These are phyloP conservation scores for Calonectria multiphialidica DNA, from an alignment of 2,329 filamentous ascomycete genomes.

Conservation along the genomic window DNA sequence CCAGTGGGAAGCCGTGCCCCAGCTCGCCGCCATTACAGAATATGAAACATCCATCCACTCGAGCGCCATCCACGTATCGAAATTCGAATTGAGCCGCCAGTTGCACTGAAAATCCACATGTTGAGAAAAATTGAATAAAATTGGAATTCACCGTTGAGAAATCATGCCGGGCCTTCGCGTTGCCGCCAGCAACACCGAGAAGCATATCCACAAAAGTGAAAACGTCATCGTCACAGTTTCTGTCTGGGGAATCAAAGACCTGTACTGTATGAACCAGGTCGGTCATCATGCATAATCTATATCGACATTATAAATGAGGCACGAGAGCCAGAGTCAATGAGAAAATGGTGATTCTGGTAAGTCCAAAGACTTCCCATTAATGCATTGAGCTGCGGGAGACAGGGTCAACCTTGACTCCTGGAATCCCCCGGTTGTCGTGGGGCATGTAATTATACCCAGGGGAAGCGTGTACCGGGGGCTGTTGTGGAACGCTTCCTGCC, in stretches of 20 bases:
- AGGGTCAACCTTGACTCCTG: slow-evolving; percentile 47
- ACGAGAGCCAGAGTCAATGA: slow-evolving; percentile 19
- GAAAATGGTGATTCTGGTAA: slow-evolving; percentile 9
- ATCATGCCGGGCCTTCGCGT: slow-evolving; percentile 23
- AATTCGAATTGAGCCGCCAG: slow-evolving; percentile 16
- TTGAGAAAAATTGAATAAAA: slow-evolving; percentile 24
- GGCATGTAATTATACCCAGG: slow-evolving; percentile 51
- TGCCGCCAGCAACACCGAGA: slow-evolving; percentile 12
- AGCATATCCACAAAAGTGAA: slow-evolving; percentile 21
- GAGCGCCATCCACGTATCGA: neutral
- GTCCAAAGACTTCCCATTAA: slow-evolving; percentile 20
- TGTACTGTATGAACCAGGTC: slow-evolving; percentile 48
- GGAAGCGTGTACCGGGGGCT: slow-evolving; percentile 42
- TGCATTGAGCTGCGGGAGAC: slow-evolving; percentile 45
- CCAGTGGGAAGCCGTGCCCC: neutral
- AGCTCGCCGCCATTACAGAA: neutral
- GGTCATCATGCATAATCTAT: slow-evolving; percentile 37
- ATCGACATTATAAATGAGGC: slow-evolving; percentile 29
- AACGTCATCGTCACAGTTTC: slow-evolving; percentile 21
- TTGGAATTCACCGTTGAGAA: slow-evolving; percentile 25
- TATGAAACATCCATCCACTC: slow-evolving; percentile 8
- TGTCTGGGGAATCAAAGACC: slow-evolving; percentile 32
- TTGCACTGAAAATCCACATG: slow-evolving; percentile 20
- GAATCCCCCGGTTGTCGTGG: slow-evolving; percentile 48
- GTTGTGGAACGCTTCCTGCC: slow-evolving; percentile 45